These are phyloP conservation scores for Raddia distichophylla DNA, from an alignment of 176 grass and related monocot genomes.

Conservation along the genomic window DNA sequence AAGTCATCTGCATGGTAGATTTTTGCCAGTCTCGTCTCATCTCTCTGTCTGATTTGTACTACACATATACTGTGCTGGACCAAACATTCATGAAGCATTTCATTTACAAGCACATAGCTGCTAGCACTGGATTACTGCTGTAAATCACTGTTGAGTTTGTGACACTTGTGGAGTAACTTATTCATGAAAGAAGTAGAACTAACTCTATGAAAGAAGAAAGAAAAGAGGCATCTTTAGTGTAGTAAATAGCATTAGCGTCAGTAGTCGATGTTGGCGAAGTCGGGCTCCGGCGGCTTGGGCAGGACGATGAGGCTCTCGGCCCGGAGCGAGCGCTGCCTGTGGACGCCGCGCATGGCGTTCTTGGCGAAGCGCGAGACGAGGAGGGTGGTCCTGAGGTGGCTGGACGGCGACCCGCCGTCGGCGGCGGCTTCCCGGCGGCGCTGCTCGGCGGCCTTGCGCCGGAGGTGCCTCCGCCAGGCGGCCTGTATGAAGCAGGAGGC, in stretches of 20 bases:
- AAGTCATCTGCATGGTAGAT: background rate
- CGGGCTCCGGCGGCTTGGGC: constrained; percentile 62
- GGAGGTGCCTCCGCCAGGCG: constrained; percentile 57
- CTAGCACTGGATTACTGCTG: background rate
- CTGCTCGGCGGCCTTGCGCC: constrained; percentile 47
- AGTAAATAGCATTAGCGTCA: background rate
- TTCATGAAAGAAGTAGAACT: too few relatives aligned
- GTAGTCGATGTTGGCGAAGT: constrained; percentile 52
- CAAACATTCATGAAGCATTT: constrained; percentile 11
- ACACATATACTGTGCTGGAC: background rate
- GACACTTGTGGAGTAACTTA: background rate
- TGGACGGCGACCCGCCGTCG: background rate
- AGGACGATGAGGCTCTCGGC: constrained; percentile 45
- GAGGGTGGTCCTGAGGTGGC: constrained; percentile 48
- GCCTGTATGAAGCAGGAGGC: constrained; percentile 76
- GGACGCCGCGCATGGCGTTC: constrained; percentile 63
- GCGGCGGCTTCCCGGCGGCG: constrained; percentile 39
- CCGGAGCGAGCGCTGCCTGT: constrained; percentile 27
- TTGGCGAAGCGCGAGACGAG: constrained; percentile 66
- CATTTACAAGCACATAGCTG: background rate
- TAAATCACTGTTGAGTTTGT: background rate
- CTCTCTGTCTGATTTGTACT: background rate
- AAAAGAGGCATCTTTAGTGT: too few relatives aligned
- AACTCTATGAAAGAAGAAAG: too few relatives aligned
- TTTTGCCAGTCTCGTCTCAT: background rate